Evolutionary conservation across 768 basidiomycete species (phyloP).

Genomic region (Ramaria sp.): DNA sequence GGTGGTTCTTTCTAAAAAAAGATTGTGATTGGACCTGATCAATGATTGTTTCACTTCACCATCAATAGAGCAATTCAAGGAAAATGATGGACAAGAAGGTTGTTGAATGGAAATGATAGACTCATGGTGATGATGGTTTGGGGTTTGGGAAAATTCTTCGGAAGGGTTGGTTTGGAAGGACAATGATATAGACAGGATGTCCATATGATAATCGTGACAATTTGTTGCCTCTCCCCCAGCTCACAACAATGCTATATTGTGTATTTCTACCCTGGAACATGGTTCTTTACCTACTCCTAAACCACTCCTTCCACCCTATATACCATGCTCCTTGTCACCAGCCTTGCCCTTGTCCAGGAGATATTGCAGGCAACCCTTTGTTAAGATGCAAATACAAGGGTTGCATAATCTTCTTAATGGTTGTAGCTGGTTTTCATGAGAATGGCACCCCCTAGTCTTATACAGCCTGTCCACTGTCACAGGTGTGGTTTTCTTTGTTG

Average conservation of each 20-base stretch:
- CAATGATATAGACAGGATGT: no score
- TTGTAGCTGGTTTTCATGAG: constrained; percentile 80
- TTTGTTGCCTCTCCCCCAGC: constrained; percentile 44
- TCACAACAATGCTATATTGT: constrained; percentile 32
- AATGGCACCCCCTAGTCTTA: constrained; percentile 49
- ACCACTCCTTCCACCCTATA: constrained; percentile 58
- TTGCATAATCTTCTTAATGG: constrained; percentile 38
- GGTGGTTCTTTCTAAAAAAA: no score
- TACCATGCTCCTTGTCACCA: constrained; percentile 33
- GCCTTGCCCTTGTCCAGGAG: constrained; percentile 32
- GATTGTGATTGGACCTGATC: no score
- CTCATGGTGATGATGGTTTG: no score
- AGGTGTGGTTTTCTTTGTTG: constrained; percentile 34
- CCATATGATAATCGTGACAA: no score
- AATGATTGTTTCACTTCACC: no score
- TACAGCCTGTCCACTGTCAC: constrained; percentile 68
- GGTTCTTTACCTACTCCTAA: constrained; percentile 63
- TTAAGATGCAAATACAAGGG: constrained; percentile 31
- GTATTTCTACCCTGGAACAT: constrained; percentile 63
- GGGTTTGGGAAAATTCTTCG: no score
- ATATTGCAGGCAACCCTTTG: constrained; percentile 22
- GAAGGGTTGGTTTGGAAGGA: no score
- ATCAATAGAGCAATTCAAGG: no score
- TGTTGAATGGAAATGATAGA: no score
- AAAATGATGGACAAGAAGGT: no score